Conservation (phyloP, 176 grass and related monocot genomes). For the Thalia dealbata region DNA sequence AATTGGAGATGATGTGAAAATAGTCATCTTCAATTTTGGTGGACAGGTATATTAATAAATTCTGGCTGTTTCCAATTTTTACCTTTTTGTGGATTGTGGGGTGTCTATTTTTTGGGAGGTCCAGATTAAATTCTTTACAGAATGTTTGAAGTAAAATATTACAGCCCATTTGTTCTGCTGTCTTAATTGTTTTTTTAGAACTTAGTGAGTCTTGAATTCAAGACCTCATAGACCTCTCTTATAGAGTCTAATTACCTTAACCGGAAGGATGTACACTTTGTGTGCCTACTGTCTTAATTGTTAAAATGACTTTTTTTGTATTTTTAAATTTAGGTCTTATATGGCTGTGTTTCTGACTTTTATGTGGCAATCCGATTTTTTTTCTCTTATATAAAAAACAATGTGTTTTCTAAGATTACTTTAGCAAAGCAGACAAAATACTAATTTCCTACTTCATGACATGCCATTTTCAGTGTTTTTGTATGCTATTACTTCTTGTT, state of each 20-base stretch:
- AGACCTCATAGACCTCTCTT: no score
- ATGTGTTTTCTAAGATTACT: no score
- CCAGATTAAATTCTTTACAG: neutral
- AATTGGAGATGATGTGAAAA: conserved; percentile 77
- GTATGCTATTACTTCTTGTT: neutral
- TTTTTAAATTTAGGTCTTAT: neutral
- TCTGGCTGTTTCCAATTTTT: neutral
- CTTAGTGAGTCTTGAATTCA: no score
- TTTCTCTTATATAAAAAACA: no score
- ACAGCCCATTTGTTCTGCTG: no score
- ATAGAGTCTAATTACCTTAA: no score
- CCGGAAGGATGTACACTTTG: no score
- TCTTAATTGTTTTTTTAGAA: no score
- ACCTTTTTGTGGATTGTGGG: neutral
- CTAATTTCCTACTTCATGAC: neutral
- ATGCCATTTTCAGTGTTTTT: neutral
- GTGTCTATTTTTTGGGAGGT: neutral
- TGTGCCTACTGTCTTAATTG: no score
- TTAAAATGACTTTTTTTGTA: neutral
- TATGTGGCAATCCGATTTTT: neutral
- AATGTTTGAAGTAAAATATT: neutral
- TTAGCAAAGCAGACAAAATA: neutral
- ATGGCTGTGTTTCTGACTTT: neutral
- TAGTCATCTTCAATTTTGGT: conserved; percentile 96
- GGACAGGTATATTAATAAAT: conserved; percentile 48